Evolutionary conservation across 345 rosid genomes (phyloP).

Genomic region (Capsella bursapastoris): DNA sequence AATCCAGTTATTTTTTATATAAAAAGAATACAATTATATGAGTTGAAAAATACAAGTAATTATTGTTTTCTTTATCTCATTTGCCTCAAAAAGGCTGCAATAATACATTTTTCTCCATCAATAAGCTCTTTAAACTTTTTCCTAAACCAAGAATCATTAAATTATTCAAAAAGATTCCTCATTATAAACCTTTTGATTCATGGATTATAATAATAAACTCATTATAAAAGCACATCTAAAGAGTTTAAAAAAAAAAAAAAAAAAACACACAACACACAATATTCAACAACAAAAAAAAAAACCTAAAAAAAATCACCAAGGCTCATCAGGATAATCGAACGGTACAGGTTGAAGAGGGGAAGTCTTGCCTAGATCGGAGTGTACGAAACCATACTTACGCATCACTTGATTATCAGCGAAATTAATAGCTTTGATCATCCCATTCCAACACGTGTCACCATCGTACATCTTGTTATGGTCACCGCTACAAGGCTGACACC

Average conservation of each 20-base stretch:
- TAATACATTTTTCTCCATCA: neutral
- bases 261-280: neutral
- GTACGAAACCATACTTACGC: slow-evolving; percentile 76
- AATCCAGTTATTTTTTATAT: too few relatives aligned
- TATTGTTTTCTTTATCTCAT: slow-evolving; percentile 12
- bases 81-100: slow-evolving; percentile 9
- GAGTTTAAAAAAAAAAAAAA: neutral
- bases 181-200: slow-evolving; percentile 10
- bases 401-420: slow-evolving; percentile 97
- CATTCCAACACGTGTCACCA: slow-evolving; percentile 76
- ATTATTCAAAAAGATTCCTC: slow-evolving; percentile 33
- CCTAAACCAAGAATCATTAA: slow-evolving; percentile 8
- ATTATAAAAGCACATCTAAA: slow-evolving; percentile 24
- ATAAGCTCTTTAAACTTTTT: neutral
- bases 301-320: slow-evolving; percentile 51
- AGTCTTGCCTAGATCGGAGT: slow-evolving; percentile 65
- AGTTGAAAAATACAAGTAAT: too few relatives aligned
- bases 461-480: slow-evolving; percentile 75
- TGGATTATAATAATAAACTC: slow-evolving; percentile 29
- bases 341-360: slow-evolving; percentile 60
- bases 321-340: slow-evolving; percentile 84
- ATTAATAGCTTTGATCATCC: slow-evolving; percentile 85
- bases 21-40: too few relatives aligned
- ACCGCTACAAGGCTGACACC: slow-evolving; percentile 96
- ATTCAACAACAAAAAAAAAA: neutral